phyloP scores from a whole-genome alignment of 257 asterid species.

The Ehretia macrophylla region DNA sequence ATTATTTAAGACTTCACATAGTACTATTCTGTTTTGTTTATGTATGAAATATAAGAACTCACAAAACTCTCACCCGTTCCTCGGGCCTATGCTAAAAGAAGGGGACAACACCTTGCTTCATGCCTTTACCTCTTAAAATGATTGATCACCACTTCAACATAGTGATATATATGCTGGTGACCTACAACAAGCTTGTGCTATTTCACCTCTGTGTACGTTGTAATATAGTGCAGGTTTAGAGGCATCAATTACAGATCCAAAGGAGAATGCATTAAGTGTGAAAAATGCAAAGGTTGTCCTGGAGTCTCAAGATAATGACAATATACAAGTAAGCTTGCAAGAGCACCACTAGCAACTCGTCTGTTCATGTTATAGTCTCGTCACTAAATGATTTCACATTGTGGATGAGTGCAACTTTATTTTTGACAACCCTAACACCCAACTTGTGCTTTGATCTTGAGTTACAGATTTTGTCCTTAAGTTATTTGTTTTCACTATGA shows the following conservation, averaged over 20 bases:
- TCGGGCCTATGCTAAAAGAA: too few species aligned
- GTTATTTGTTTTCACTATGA: too few species aligned
- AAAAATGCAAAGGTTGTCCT: conserved; percentile 44
- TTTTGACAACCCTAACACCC: too few species aligned
- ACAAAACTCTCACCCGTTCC: too few species aligned
- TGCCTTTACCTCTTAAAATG: neutral
- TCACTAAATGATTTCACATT: too few species aligned
- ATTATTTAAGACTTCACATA: too few species aligned
- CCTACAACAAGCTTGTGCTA: neutral
- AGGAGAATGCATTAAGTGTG: conserved; percentile 29
- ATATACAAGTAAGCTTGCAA: conserved; percentile 53
- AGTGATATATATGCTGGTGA: neutral
- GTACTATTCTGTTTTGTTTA: neutral
- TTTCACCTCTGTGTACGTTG: neutral
- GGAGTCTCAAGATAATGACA: conserved; percentile 55
- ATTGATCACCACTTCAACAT: neutral
- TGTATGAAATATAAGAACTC: neutral
- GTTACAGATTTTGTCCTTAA: too few species aligned
- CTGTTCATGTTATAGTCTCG: too few species aligned
- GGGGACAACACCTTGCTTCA: too few species aligned
- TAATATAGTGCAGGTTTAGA: conserved; percentile 41
- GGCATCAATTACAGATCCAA: conserved; percentile 44
- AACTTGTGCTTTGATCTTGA: too few species aligned
- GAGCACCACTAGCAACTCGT: neutral
- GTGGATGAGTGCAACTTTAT: too few species aligned